A percentile compares a stretch with the other conserved stretches of the same genome.
phyloP scores from a whole-genome alignment of 2,329 filamentous ascomycete genomes.

The Pseudocercospora pini-densiflorae region DNA sequence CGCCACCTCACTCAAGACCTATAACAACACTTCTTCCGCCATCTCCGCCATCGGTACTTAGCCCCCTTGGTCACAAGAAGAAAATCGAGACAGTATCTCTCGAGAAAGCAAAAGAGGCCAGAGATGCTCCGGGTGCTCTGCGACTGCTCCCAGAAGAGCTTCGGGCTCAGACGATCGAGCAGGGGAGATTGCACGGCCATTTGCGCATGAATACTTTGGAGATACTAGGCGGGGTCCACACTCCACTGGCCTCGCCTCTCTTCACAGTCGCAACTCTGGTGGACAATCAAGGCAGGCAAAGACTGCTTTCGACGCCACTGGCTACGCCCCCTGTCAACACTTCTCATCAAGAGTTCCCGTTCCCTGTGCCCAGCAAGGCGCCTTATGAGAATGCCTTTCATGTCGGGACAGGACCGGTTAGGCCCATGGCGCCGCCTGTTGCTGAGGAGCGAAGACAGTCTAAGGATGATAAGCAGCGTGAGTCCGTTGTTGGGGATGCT shows the following conservation, averaged over 20 bases:
- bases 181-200: constrained; percentile 27
- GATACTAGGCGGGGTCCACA: constrained; percentile 13
- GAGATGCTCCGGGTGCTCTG: constrained; percentile 34
- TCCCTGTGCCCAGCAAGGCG: not conserved
- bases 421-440: constrained; percentile 22
- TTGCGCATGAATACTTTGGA: constrained; percentile 23
- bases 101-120: constrained; percentile 32
- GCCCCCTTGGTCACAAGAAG: constrained; percentile 8
- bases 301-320: constrained; percentile 18
- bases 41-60: constrained; percentile 1
- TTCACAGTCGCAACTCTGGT: constrained; percentile 18
- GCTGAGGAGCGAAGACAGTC: constrained; percentile 14
- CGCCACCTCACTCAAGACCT: constrained; percentile 10
- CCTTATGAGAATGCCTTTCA: constrained; percentile 24
- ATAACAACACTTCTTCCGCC: constrained; percentile 21
- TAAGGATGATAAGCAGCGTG: constrained; percentile 1
- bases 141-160: constrained; percentile 40
- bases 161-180: constrained; percentile 30
- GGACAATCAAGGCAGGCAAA: constrained; percentile 27
- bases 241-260: not conserved
- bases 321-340: not conserved
- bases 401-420: constrained; percentile 22
- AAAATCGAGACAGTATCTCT: constrained; percentile 34
- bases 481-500: constrained; percentile 14
- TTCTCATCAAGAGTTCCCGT: not conserved